These are phyloP conservation scores for Phaffomyces antillensis DNA, from an alignment of 805 yeast species.

Conservation along the genomic window DNA sequence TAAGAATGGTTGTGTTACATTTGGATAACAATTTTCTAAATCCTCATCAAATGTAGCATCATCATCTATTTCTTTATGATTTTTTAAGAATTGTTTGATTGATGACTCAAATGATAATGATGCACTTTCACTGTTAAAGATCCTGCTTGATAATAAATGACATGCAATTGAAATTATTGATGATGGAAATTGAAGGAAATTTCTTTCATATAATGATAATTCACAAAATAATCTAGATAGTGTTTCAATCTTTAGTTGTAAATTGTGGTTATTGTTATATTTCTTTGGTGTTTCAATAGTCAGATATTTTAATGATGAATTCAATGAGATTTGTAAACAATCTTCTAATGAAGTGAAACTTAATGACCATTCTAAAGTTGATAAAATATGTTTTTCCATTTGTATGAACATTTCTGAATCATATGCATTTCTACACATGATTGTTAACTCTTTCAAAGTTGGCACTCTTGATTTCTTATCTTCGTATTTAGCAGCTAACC, in stretches of 20 bases:
- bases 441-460: conserved; percentile 53
- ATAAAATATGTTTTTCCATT: conserved; percentile 72
- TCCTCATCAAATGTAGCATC: conserved; percentile 22
- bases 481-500: conserved; percentile 78
- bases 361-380: conserved; percentile 61
- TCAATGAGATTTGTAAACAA: conserved; percentile 19
- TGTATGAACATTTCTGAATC: conserved; percentile 58
- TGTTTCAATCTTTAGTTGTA: conserved; percentile 8
- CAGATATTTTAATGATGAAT: conserved; percentile 5
- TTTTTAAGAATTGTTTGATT: conserved; percentile 7
- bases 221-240: conserved; percentile 49
- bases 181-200: conserved; percentile 37
- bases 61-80: conserved; percentile 14
- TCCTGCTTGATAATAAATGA: conserved; percentile 43
- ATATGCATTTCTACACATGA: conserved; percentile 60
- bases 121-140: conserved; percentile 30
- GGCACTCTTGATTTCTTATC: conserved; percentile 66
- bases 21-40: conserved; percentile 19
- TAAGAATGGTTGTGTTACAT: conserved; percentile 19
- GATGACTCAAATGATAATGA: conserved; percentile 15
- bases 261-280: conserved; percentile 9
- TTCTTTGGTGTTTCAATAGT: conserved; percentile 16
- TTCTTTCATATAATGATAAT: conserved; percentile 42
- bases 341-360: conserved; percentile 23
- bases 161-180: conserved; percentile 44